A percentile compares a stretch with the other conserved stretches of the same genome.
Evolutionary conservation across 2,329 filamentous ascomycete genomes (phyloP).

Genomic region (Penicillium janthinellum): DNA sequence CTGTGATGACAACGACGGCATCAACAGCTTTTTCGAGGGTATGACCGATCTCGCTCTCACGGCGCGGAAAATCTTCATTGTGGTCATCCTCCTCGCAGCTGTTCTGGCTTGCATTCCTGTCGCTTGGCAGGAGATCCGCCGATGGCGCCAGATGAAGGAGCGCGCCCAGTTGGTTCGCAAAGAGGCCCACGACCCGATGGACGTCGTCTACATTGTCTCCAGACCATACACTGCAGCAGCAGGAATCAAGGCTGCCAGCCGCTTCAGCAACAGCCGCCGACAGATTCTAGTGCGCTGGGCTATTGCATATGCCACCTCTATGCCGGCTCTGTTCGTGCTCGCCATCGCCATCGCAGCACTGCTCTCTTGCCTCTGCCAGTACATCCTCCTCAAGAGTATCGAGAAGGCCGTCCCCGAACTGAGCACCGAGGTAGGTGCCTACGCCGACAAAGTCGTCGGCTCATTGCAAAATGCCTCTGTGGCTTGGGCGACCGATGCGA

Average conservation of each 20-base stretch:
- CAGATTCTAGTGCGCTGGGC: constrained; percentile 80
- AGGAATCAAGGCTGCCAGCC: constrained; percentile 70
- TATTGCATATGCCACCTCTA: constrained; percentile 82
- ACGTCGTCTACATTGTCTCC: constrained; percentile 84
- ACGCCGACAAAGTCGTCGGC: constrained; percentile 75
- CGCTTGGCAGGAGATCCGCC: constrained; percentile 76
- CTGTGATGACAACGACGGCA: constrained; percentile 80
- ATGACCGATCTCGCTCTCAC: constrained; percentile 67
- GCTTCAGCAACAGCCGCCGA: constrained; percentile 62
- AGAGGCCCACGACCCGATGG: constrained; percentile 75
- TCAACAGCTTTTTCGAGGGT: constrained; percentile 79
- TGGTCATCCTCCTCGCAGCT: constrained; percentile 71
- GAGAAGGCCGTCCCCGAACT: constrained; percentile 76
- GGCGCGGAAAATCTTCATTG: constrained; percentile 74
- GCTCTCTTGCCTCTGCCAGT: constrained; percentile 80
- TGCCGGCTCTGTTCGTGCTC: constrained; percentile 82
- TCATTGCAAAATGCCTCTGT: constrained; percentile 72
- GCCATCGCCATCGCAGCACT: constrained; percentile 80
- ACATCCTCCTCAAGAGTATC: constrained; percentile 71
- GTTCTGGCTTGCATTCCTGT: constrained; percentile 74
- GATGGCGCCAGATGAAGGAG: constrained; percentile 72
- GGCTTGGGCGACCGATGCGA: constrained; percentile 75
- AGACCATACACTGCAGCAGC: constrained; percentile 72
- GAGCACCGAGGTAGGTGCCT: constrained; percentile 72
- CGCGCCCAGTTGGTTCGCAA: constrained; percentile 67